These are phyloP conservation scores for Carex scoparia DNA, from an alignment of 176 grass and related monocot species.

Conservation along the genomic window DNA sequence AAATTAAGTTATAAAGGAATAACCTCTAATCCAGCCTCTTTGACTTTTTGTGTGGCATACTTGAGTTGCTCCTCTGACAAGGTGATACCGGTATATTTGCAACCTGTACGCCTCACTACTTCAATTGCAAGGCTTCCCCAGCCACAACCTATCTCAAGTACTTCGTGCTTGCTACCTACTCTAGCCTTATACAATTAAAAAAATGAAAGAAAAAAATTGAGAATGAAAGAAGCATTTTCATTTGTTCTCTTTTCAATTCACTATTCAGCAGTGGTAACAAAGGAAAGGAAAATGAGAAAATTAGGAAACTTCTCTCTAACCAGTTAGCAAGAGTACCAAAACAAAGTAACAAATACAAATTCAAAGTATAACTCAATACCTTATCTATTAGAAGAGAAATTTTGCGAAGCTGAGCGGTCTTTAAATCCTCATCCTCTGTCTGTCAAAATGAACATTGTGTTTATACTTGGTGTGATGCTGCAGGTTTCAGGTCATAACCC, in stretches of 20 bases:
- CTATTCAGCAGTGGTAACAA: background rate
- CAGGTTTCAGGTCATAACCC: background rate
- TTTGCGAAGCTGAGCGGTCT: constrained; percentile 66
- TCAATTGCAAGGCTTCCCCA: constrained; percentile 84
- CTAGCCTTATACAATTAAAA: constrained; percentile 48
- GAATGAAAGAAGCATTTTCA: background rate
- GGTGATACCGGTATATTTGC: constrained; percentile 88
- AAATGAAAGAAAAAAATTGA: background rate
- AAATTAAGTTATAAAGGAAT: background rate
- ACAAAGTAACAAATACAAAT: background rate
- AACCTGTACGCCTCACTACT: constrained; percentile 67
- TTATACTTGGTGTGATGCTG: background rate
- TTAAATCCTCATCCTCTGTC: constrained; percentile 67
- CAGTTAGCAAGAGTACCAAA: background rate
- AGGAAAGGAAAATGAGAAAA: background rate
- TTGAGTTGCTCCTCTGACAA: constrained; percentile 77
- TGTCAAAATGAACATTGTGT: constrained; percentile 28
- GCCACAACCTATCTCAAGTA: constrained; percentile 85
- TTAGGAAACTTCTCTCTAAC: background rate
- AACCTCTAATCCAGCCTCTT: constrained; percentile 78
- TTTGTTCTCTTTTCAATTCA: background rate
- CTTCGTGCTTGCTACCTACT: constrained; percentile 58
- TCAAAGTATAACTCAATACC: constrained; percentile 25
- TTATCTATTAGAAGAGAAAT: constrained; percentile 71
- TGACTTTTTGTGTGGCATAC: constrained; percentile 50